Base-by-base conservation (phyloP, 1,284 basidiomycete genomes). In the Cryptococcus sp. region DNA sequence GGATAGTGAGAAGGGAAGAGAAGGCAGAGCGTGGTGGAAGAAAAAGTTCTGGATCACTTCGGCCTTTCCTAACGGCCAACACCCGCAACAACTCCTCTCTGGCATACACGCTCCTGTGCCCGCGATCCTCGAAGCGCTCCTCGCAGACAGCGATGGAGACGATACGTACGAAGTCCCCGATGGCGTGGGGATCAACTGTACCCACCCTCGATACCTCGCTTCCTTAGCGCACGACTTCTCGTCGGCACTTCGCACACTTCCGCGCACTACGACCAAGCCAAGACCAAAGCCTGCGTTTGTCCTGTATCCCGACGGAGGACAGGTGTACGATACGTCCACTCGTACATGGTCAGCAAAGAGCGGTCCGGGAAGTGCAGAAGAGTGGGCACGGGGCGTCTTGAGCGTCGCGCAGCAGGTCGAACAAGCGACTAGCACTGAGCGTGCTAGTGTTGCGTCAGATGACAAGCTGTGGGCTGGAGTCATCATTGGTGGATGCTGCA, bases 41-140 rank as follows among this genome's bases (percentile, higher is more conserved):
- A 89, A 88, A 70, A 83, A 82, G 39, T 91, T 88, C 85, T 91
- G 89, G 88, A 84, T 91, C 55, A 84, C 83, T 50, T 85, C 83
- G n/a, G 85, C 89, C 3, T 88, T 85, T 68, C 86, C 87, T 0
- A 72, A 79, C 17, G 70, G 88, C 83, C 5, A 63, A 64, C 39
- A 84, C 77, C 61, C 83, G 84, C 7, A 83, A 86, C 62, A 76
- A 7, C 41, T 55, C 48, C 23, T 52, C 19, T 19, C 19, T 50
- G 41, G 50, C 55, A 55, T 39, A 65, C 69, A 6, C 11, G 58
- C 81, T 16, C 46, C 63, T 2, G 73, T 79, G 1, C 30, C 48
- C n/a, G 76, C 82, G 4, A 77, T 85, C 19, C 78, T 83, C 7
- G 50, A 67, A 2, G 75, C 80, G 0, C 64, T 78, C 47, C 53